Evolutionary conservation across 2,329 filamentous ascomycete species (phyloP).

Genomic region (Fusarium multiceps): DNA sequence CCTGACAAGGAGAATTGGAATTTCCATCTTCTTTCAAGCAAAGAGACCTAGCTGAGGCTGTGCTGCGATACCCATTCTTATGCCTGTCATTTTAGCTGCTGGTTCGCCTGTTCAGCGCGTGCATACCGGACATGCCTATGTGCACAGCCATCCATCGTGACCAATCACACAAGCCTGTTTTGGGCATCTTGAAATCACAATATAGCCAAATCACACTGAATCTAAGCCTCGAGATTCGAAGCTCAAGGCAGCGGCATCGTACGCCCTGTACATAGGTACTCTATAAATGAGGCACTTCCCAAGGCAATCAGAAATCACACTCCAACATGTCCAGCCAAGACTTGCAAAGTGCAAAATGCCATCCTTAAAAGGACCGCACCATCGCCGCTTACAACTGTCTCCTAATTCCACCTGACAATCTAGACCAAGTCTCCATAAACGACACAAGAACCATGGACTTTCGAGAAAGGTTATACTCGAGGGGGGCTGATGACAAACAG

Average conservation of each 20-base stretch:
- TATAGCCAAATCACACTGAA: conserved; percentile 8
- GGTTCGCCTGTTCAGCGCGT: conserved; percentile 18
- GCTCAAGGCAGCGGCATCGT: conserved; percentile 24
- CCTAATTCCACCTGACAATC: not conserved
- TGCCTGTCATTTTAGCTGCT: conserved; percentile 22
- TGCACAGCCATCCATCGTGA: conserved; percentile 19
- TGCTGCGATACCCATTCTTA: conserved; percentile 9
- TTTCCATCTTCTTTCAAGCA: conserved; percentile 29
- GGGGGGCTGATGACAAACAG: conserved; percentile 19
- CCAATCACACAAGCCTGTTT: conserved; percentile 11
- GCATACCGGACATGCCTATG: not conserved
- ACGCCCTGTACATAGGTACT: conserved; percentile 1
- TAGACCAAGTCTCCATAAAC: not conserved
- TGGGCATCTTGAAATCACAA: conserved; percentile 23
- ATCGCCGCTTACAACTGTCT: not conserved
- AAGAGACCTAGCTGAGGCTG: conserved; percentile 25
- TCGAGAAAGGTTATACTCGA: conserved; percentile 12
- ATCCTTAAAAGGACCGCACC: conserved; percentile 19
- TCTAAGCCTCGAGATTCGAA: conserved; percentile 14
- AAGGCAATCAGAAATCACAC: conserved; percentile 24
- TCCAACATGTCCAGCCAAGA: not conserved
- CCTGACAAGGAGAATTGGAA: conserved; percentile 21
- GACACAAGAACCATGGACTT: conserved; percentile 19
- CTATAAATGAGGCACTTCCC: conserved; percentile 33
- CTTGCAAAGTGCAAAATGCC: conserved; percentile 25